These are phyloP conservation scores for Phytopythium cucurbitacearum DNA, from an alignment of 352 stramenopile species.

Conservation along the genomic window DNA sequence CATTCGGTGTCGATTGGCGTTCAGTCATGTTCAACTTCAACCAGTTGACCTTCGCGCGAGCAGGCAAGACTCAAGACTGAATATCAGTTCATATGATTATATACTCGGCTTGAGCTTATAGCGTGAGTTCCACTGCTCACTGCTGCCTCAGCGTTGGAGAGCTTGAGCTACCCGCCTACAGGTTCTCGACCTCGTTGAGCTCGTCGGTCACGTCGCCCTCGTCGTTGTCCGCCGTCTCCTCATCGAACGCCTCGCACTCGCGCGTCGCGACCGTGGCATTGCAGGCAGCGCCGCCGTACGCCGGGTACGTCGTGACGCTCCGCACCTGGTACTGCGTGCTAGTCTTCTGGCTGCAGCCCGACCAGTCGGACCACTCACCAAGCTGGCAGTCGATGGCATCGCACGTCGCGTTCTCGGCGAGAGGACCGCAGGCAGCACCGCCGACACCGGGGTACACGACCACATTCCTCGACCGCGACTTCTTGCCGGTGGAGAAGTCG, in stretches of 20 bases:
- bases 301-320: slow-evolving; percentile 21
- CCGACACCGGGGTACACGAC: slow-evolving; percentile 20
- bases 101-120: too few species aligned
- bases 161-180: not conserved
- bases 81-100: too few species aligned
- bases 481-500: slow-evolving; percentile 34
- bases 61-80: not conserved
- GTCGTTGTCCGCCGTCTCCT: slow-evolving; percentile 7
- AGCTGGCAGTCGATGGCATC: slow-evolving; percentile 41
- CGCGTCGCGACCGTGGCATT: slow-evolving; percentile 6
- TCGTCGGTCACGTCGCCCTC: not conserved
- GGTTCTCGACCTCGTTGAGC: not conserved
- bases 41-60: not conserved
- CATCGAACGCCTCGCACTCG: slow-evolving; percentile 25
- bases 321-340: slow-evolving; percentile 25
- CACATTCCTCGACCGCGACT: slow-evolving; percentile 29
- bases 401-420: slow-evolving; percentile 21
- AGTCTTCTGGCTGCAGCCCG: slow-evolving; percentile 44
- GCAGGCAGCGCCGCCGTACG: slow-evolving; percentile 30
- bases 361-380: slow-evolving; percentile 42
- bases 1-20: too few species aligned
- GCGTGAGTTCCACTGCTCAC: too few species aligned
- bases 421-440: slow-evolving; percentile 19
- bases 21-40: too few species aligned
- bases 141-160: too few species aligned